These are phyloP conservation scores for Cymbidium sinense DNA, from an alignment of 106 monocot species.

Conservation along the genomic window DNA sequence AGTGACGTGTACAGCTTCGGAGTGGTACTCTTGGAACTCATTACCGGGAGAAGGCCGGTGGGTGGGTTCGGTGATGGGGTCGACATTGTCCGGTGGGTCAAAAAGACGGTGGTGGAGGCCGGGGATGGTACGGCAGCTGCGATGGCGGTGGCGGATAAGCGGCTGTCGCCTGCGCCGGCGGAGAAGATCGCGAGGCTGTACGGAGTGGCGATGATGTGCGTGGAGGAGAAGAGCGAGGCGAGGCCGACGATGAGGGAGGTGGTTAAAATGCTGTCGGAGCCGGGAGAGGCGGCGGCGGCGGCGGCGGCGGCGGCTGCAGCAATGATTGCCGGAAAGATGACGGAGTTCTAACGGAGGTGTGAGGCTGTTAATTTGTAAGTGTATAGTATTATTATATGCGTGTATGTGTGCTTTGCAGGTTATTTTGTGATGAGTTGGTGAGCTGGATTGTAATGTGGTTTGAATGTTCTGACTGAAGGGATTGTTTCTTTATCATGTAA, in stretches of 20 bases:
- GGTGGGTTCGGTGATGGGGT: slow-evolving; percentile 92
- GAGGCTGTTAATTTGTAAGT: background rate
- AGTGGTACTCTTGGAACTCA: slow-evolving; percentile 88
- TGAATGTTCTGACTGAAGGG: background rate
- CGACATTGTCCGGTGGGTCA: slow-evolving; percentile 84
- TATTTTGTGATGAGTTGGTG: background rate
- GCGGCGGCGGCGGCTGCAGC: too few relatives aligned
- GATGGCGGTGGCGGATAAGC: slow-evolving; percentile 52
- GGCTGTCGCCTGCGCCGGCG: slow-evolving; percentile 30
- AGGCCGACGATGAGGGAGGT: slow-evolving; percentile 96
- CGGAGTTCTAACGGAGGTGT: background rate
- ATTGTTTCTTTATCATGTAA: too few relatives aligned
- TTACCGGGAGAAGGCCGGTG: slow-evolving; percentile 76
- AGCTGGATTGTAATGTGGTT: background rate
- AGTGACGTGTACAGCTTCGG: slow-evolving; percentile 99
- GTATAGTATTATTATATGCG: background rate
- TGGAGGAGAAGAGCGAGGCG: slow-evolving; percentile 60
- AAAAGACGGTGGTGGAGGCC: slow-evolving; percentile 48
- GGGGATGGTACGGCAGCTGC: slow-evolving; percentile 23
- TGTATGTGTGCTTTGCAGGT: background rate
- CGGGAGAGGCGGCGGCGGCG: background rate
- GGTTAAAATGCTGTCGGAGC: slow-evolving; percentile 70
- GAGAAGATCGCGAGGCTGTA: slow-evolving; percentile 48
- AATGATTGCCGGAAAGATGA: background rate
- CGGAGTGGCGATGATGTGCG: slow-evolving; percentile 80